These are phyloP conservation scores for Pyrenula aspistea DNA, from an alignment of 495 filamentous ascomycete genomes.

Conservation along the genomic window DNA sequence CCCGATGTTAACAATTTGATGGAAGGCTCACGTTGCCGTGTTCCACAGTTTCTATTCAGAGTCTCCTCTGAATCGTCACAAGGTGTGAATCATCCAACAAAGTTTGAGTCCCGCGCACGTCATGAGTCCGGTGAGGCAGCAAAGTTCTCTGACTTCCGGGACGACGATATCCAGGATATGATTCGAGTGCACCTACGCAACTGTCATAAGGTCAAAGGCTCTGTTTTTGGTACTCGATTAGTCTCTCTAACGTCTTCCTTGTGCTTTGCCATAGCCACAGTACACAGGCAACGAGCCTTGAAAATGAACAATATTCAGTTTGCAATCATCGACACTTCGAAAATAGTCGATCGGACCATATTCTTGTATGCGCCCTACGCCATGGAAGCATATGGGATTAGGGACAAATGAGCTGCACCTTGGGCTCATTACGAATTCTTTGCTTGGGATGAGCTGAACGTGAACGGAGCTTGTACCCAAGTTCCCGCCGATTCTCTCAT, in stretches of 20 bases:
- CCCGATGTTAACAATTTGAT: not conserved
- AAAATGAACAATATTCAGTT: not conserved
- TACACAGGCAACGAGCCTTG: not conserved
- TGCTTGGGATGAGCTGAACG: not conserved
- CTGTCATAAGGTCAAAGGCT: not conserved
- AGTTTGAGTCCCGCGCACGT: not conserved
- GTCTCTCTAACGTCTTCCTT: not conserved
- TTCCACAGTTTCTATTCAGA: not conserved
- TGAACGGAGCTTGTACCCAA: not conserved
- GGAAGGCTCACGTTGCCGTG: not conserved
- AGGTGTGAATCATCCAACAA: not conserved
- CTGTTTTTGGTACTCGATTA: not conserved
- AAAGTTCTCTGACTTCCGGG: not conserved
- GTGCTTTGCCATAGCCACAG: not conserved
- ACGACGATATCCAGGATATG: not conserved
- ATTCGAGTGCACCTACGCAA: not conserved
- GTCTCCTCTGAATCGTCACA: not conserved
- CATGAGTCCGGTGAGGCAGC: not conserved
- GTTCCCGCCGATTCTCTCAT: not conserved
- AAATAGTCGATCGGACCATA: not conserved
- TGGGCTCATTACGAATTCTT: not conserved
- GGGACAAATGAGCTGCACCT: not conserved
- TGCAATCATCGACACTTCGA: not conserved
- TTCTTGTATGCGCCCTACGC: not conserved
- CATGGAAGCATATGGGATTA: not conserved